A percentile compares a stretch with the other conserved stretches of the same genome.
phyloP scores from a whole-genome alignment of 306 rosid species.

The cucumber (Cucumis sativus) region DNA sequence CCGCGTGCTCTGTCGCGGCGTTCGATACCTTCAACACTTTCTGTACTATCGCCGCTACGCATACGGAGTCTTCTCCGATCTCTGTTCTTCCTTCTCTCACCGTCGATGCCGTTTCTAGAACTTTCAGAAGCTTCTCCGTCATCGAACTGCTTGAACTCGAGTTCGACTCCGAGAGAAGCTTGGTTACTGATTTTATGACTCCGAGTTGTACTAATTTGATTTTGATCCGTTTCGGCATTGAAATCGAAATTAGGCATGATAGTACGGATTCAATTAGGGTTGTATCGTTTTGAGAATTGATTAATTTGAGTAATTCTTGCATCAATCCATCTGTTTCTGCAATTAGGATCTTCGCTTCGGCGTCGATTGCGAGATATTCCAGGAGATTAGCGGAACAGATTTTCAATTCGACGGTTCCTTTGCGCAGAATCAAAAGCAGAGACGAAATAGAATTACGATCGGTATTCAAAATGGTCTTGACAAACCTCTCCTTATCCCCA shows the following conservation, averaged over 20 bases:
- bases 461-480: conserved; percentile 23
- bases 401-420: conserved; percentile 32
- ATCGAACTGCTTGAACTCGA: conserved; percentile 22
- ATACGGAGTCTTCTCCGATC: conserved; percentile 45
- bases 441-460: conserved; percentile 30
- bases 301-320: conserved; percentile 31
- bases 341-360: conserved; percentile 48
- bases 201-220: conserved; percentile 37
- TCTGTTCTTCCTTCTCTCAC: conserved; percentile 55
- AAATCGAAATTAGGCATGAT: conserved; percentile 42
- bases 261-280: conserved; percentile 38
- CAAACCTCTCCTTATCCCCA: conserved; percentile 22
- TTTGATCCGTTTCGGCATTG: conserved; percentile 41
- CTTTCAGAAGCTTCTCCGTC: conserved; percentile 48
- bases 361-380: conserved; percentile 33
- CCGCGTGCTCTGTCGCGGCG: conserved; percentile 72
- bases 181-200: conserved; percentile 29
- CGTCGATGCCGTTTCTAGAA: conserved; percentile 65
- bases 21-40: conserved; percentile 58
- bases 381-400: conserved; percentile 42
- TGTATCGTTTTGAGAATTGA: conserved; percentile 32
- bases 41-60: conserved; percentile 48
- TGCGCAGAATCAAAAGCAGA: conserved; percentile 35
- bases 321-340: conserved; percentile 51
- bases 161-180: conserved; percentile 28